Base-by-base conservation (phyloP, 805 yeast genomes). In the Candida nanaspora region DNA sequence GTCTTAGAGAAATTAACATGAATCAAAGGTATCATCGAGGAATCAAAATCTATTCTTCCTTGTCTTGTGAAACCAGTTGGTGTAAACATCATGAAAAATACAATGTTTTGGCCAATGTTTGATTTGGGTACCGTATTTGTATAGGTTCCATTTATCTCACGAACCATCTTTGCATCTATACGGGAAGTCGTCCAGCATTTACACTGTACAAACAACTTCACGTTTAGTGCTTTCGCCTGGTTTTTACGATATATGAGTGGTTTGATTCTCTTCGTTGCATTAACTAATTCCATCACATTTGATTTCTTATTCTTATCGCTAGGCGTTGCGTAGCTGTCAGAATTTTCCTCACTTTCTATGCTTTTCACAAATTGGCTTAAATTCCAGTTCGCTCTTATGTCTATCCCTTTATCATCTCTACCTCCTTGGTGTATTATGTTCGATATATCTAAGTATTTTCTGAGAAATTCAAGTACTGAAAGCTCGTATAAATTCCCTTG, bases 401-500 rank as follows among this genome's bases (percentile, higher is more conserved):
- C 84, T 4, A 78, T 60, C 0, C 84, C 84, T 39, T 70, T 65
- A 47, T 78, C 84, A 38, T 69, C 67, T 2, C 76, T 62, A 1
- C 82, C 80, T 1, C 84, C 84, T 31, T 64, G 68, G 33, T 74
- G 69, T 2, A 61, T 45, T 35, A 76, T 41, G 27, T 63, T 52
- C 14, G 51, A 48, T 34, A 74, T 62, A 16, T 63, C 54, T 21
- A 76, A 60, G n/a, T 55, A 47, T 2, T 56, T 37, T 42, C 63
- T 61, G 4, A 78, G 55, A 28, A 65, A 59, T 5, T 60, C 59
- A 45, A 68, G 62, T 22, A 70, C 62, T 2, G 66, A 52, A 16
- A 74, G 55, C 46, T 78, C 85, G 48, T 77, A 78, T 27, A 77
- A 46, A 0, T 80, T 74, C 3, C 85, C 85, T 37, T 61, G 57